Percentiles rank a stretch among this genome's conserved stretches.
phyloP scores from a whole-genome alignment of 495 filamentous ascomycete species.

The Penicillium manginii region DNA sequence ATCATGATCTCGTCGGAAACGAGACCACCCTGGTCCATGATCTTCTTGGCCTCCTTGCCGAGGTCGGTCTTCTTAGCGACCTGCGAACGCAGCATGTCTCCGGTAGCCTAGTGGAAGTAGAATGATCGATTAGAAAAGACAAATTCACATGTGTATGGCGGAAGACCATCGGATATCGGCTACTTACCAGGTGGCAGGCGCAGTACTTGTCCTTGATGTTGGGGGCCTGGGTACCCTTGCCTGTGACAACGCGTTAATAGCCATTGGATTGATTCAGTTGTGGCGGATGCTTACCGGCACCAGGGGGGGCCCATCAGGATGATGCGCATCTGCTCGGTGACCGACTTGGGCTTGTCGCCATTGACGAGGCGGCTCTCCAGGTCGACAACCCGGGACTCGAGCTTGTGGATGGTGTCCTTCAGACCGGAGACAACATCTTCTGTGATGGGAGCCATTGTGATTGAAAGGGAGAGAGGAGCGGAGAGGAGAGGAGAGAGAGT shows the following conservation, averaged over 20 bases:
- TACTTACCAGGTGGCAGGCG: slow-evolving; percentile 90
- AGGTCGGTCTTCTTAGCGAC: slow-evolving; percentile 97
- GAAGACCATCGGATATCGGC: slow-evolving; percentile 11
- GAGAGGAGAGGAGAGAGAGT: slow-evolving; percentile 18
- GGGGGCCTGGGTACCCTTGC: slow-evolving; percentile 98
- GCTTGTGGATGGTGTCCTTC: slow-evolving; percentile 75
- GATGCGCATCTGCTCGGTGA: slow-evolving; percentile 76
- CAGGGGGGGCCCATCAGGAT: slow-evolving; percentile 95
- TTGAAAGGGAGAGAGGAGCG: slow-evolving; percentile 19
- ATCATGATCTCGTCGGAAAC: slow-evolving; percentile 99
- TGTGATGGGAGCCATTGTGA: slow-evolving; percentile 82
- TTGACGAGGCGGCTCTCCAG: slow-evolving; percentile 69
- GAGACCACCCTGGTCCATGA: slow-evolving; percentile 97
- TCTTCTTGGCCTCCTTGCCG: slow-evolving; percentile 98
- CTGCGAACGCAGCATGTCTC: slow-evolving; percentile 98
- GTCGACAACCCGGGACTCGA: slow-evolving; percentile 80
- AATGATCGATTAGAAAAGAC: background rate
- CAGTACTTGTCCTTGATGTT: slow-evolving; percentile 97
- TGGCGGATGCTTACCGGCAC: slow-evolving; percentile 71
- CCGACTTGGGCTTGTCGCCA: slow-evolving; percentile 53
- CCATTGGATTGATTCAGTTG: slow-evolving; percentile 23
- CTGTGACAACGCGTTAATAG: slow-evolving; percentile 51
- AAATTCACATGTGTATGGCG: background rate
- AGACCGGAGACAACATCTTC: slow-evolving; percentile 75
- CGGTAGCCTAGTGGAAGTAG: slow-evolving; percentile 72